These are phyloP conservation scores for Pyronema domesticum DNA, from an alignment of 495 filamentous ascomycete genomes.

Conservation along the genomic window DNA sequence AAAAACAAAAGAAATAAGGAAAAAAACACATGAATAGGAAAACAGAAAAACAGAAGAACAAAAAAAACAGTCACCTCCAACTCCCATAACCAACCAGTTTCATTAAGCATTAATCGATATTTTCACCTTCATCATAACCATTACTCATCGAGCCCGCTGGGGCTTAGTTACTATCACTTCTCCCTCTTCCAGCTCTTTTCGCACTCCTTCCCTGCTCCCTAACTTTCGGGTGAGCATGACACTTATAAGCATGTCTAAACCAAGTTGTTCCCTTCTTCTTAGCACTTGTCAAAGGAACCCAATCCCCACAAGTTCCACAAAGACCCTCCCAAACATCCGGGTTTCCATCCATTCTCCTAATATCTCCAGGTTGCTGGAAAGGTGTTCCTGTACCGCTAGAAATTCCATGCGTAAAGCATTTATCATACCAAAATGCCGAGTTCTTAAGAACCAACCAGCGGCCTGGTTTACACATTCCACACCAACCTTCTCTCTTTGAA, in stretches of 20 bases:
- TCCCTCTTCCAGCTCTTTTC: neutral
- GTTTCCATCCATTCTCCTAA: slow-evolving; percentile 57
- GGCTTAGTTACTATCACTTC: neutral
- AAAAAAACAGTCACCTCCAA: too few species aligned
- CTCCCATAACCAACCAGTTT: too few species aligned
- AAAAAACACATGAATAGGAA: too few species aligned
- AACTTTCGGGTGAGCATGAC: slow-evolving; percentile 55
- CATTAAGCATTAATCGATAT: too few species aligned
- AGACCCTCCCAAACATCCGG: slow-evolving; percentile 66
- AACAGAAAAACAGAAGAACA: too few species aligned
- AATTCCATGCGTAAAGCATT: slow-evolving; percentile 64
- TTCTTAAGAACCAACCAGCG: slow-evolving; percentile 71
- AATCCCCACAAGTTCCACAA: slow-evolving; percentile 59
- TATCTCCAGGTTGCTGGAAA: slow-evolving; percentile 55
- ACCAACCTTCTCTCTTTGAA: slow-evolving; percentile 72
- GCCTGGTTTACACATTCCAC: slow-evolving; percentile 64
- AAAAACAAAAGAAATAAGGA: too few species aligned
- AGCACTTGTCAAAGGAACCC: slow-evolving; percentile 60
- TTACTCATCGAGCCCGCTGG: too few species aligned
- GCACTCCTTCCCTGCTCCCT: neutral
- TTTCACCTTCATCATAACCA: too few species aligned
- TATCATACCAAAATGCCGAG: slow-evolving; percentile 75
- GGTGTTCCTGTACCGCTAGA: slow-evolving; percentile 56
- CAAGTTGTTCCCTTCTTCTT: slow-evolving; percentile 78
- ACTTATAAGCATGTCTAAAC: slow-evolving; percentile 76